Base-by-base conservation (phyloP, 257 asterid species). In the Ligustrum vulgare region DNA sequence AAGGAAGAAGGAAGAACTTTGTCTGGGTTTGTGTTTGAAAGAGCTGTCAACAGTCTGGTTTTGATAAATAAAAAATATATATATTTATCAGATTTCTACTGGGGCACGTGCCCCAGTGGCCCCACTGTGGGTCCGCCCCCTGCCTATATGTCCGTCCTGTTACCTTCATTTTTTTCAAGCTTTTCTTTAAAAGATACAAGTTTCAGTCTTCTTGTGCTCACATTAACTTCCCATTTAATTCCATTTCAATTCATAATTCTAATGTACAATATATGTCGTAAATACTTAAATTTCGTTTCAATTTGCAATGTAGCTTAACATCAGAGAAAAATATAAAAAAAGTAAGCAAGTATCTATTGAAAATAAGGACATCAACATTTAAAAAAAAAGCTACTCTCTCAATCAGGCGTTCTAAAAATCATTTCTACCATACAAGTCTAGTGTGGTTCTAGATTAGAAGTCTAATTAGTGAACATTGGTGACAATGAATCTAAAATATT, bases 131-230 rank as follows among this genome's bases (percentile, higher is more conserved):
- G n/a, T n/a, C n/a, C n/a, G n/a, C n/a, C n/a, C n/a, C n/a, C n/a
- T n/a, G n/a, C n/a, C n/a, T n/a, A 41, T 11, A 41, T 8, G 8
- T 41, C 47, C 47, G 47, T 11, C 47, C 47, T 41, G 47, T 11
- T 41, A 10, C 15, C 47, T 41, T 13, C 47, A 41, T 10, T 41
- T 41, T 1, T 41, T 41, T 41, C 13, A 4, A 41, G 15, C 49
- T 41, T 41, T 39, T 54, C 66, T 41, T 67, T 32, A 56, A n/a
- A 73, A 49, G n/a, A 35, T 66, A 72, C 68, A 11, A 16, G 58
- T 45, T 47, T 60, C 49, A 28, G 28, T 49, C 60, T 60, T 35
- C 32, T 64, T 58, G 13, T 32, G 73, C 74, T 81, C 76, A 23
- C 6, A 43, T 23, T 13, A 58, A 39, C 62, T 54, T 39, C 32